These are phyloP conservation scores for Saksenaea oblongispora DNA, from an alignment of 371 early-diverging fungal species.

Conservation along the genomic window DNA sequence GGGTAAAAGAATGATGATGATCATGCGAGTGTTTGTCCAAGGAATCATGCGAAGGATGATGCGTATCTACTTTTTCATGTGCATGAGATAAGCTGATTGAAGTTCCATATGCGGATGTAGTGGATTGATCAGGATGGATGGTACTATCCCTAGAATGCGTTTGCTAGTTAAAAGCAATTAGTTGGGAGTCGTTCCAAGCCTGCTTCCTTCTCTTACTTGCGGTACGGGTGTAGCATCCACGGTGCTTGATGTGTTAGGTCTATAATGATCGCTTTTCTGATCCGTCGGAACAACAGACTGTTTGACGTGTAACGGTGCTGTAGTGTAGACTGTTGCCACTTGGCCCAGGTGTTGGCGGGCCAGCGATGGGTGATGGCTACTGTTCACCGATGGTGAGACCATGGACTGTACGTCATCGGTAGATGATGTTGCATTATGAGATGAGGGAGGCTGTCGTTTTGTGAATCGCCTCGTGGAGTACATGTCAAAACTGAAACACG, in stretches of 20 bases:
- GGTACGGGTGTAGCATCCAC: neutral
- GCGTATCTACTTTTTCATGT: too few species aligned
- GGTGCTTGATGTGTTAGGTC: neutral
- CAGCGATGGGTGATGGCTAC: neutral
- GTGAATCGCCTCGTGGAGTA: neutral
- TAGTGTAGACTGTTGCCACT: neutral
- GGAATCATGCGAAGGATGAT: neutral
- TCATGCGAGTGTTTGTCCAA: conserved; percentile 11
- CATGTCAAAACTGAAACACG: neutral
- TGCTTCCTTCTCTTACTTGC: neutral
- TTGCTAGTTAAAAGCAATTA: neutral
- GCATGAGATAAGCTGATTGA: neutral
- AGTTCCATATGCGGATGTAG: neutral
- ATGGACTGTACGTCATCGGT: neutral
- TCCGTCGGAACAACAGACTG: neutral
- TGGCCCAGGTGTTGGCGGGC: neutral
- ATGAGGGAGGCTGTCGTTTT: neutral
- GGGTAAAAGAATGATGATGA: conserved; percentile 40
- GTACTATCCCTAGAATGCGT: neutral
- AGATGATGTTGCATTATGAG: neutral
- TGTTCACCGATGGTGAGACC: neutral
- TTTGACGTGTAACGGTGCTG: neutral
- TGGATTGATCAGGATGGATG: neutral
- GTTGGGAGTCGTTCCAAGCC: neutral
- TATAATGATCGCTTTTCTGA: neutral